These are phyloP conservation scores for Agaricus sinodeliciosus DNA, from an alignment of 768 basidiomycete species.

Conservation along the genomic window DNA sequence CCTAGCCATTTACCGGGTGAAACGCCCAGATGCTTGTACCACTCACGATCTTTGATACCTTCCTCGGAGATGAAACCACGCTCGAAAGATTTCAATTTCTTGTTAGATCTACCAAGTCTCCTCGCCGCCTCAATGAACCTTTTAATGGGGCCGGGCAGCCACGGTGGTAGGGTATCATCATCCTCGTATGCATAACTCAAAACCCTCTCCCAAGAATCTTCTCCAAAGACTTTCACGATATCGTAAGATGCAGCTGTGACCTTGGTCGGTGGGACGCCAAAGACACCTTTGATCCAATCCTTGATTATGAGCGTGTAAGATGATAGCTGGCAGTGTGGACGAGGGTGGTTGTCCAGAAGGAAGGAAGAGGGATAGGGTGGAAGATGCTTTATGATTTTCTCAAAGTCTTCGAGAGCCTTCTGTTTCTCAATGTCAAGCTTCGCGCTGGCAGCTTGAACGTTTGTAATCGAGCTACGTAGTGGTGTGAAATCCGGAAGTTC, in stretches of 20 bases:
- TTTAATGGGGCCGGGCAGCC: constrained; percentile 5
- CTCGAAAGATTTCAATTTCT: constrained; percentile 67
- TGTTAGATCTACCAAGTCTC: constrained; percentile 53
- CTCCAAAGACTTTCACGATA: neutral
- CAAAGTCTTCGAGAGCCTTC: constrained; percentile 47
- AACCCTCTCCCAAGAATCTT: constrained; percentile 4
- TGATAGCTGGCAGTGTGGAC: constrained; percentile 15
- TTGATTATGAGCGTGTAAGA: constrained; percentile 17
- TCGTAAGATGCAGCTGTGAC: constrained; percentile 17
- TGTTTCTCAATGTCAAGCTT: constrained; percentile 55
- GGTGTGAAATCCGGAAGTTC: constrained; percentile 30
- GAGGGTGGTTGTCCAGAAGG: constrained; percentile 16
- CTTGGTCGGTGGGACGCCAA: constrained; percentile 29
- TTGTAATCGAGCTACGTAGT: constrained; percentile 39
- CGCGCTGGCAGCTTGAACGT: constrained; percentile 43
- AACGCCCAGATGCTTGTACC: constrained; percentile 82
- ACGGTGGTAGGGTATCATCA: neutral
- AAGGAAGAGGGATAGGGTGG: constrained; percentile 14
- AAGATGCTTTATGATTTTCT: constrained; percentile 35
- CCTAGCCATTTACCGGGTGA: constrained; percentile 85
- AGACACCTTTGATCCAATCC: constrained; percentile 31
- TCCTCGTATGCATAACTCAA: constrained; percentile 5
- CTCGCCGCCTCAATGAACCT: constrained; percentile 47
- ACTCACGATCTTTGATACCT: constrained; percentile 76
- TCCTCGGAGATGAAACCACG: constrained; percentile 73